These are phyloP conservation scores for Diaporthe citri DNA, from an alignment of 2,329 filamentous ascomycete species.

Conservation along the genomic window DNA sequence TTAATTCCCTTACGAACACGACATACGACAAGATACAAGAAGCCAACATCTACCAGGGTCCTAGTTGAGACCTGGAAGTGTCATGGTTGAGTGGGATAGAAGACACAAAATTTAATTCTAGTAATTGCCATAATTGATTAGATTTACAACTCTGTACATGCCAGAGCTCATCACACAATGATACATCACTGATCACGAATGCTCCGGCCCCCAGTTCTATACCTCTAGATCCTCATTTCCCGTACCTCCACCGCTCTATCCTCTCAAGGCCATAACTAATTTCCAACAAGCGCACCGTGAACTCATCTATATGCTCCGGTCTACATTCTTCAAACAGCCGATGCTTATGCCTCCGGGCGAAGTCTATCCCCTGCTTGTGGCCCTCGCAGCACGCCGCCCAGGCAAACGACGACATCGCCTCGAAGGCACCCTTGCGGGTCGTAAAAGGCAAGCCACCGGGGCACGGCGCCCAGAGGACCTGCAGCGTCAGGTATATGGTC, in stretches of 20 bases:
- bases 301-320: constrained; percentile 40
- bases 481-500: constrained; percentile 40
- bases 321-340: constrained; percentile 35
- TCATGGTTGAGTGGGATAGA: background rate
- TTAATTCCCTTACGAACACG: background rate
- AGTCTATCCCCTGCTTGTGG: constrained; percentile 21
- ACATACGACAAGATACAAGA: background rate
- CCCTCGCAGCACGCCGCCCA: constrained; percentile 43
- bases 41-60: background rate
- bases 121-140: constrained; percentile 23
- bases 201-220: background rate
- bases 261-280: constrained; percentile 36
- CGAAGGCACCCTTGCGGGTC: constrained; percentile 43
- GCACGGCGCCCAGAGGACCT: constrained; percentile 39
- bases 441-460: constrained; percentile 44
- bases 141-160: background rate
- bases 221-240: background rate
- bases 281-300: constrained; percentile 35
- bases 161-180: background rate
- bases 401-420: constrained; percentile 41
- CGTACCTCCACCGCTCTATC: constrained; percentile 40
- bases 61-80: no score
- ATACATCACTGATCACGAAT: background rate
- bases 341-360: constrained; percentile 31
- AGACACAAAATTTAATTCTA: background rate